Evolutionary conservation across 2,329 filamentous ascomycete genomes (phyloP).

Genomic region (Aspergillus sp.): DNA sequence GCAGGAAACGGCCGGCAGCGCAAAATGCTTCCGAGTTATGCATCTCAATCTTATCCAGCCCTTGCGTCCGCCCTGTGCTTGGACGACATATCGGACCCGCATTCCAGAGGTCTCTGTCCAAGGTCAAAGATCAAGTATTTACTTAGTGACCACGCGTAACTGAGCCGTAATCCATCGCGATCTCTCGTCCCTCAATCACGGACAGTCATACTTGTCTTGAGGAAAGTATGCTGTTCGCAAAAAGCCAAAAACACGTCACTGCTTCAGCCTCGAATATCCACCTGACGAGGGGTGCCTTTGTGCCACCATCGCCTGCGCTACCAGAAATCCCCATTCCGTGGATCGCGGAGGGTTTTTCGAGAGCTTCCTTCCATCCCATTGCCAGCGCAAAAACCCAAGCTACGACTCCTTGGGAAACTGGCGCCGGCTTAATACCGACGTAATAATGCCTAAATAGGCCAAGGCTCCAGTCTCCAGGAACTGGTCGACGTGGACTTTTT

Average conservation of each 20-base stretch:
- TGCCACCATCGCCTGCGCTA: constrained; percentile 5
- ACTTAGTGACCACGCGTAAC: background rate
- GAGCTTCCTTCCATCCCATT: no score
- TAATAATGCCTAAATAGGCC: background rate
- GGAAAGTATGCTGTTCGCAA: background rate
- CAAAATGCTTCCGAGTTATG: background rate
- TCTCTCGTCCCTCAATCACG: background rate
- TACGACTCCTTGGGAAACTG: no score
- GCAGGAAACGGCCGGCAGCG: background rate
- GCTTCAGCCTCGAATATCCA: constrained; percentile 8
- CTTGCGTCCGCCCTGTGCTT: background rate
- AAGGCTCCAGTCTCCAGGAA: constrained; percentile 2
- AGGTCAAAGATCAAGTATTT: background rate
- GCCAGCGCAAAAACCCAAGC: no score
- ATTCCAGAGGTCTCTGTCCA: background rate
- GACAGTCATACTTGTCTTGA: background rate
- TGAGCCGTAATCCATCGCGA: background rate
- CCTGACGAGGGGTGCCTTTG: constrained; percentile 8
- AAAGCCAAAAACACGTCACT: constrained; percentile 5
- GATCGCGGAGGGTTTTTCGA: background rate
- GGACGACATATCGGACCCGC: background rate
- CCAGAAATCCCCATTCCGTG: background rate
- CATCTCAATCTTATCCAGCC: background rate
- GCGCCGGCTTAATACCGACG: background rate
- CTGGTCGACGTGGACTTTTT: background rate